Evolutionary conservation across 495 filamentous ascomycete species (phyloP).

Genomic region (Tetracladium setigerum): DNA sequence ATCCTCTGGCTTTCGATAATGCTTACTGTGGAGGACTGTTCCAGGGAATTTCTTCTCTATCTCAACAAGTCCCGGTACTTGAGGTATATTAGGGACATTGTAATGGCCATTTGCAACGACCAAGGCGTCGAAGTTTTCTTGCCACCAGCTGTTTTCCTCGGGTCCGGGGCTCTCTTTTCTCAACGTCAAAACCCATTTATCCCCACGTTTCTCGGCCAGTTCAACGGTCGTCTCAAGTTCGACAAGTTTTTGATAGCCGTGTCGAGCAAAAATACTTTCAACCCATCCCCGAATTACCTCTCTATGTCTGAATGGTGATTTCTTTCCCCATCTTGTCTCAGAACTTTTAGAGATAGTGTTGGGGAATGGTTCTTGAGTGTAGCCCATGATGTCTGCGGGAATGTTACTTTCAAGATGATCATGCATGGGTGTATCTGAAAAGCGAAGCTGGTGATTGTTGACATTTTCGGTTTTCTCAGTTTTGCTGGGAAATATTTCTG

Average conservation of each 20-base stretch:
- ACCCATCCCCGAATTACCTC: slow-evolving; percentile 24
- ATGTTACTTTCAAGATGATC: slow-evolving; percentile 34
- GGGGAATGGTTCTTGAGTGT: slow-evolving; percentile 30
- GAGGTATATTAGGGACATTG: slow-evolving; percentile 59
- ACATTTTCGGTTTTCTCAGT: slow-evolving; percentile 32
- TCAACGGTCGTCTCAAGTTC: slow-evolving; percentile 31
- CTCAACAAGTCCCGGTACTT: slow-evolving; percentile 43
- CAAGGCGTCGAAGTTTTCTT: slow-evolving; percentile 62
- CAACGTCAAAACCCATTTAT: slow-evolving; percentile 29
- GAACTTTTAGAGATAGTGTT: slow-evolving; percentile 16
- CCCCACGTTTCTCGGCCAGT: slow-evolving; percentile 20
- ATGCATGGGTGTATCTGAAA: slow-evolving; percentile 34
- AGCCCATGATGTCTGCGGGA: slow-evolving; percentile 26
- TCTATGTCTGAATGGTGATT: slow-evolving; percentile 26
- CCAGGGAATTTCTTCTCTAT: slow-evolving; percentile 53
- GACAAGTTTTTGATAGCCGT: slow-evolving; percentile 24
- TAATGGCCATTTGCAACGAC: slow-evolving; percentile 78
- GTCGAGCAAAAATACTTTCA: slow-evolving; percentile 16
- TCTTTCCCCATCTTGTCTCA: slow-evolving; percentile 19
- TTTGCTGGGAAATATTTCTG: neutral
- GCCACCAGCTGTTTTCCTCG: slow-evolving; percentile 35
- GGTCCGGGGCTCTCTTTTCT: slow-evolving; percentile 16
- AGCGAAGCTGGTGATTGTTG: slow-evolving; percentile 28
- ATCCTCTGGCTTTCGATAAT: slow-evolving; percentile 51
- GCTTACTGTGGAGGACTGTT: slow-evolving; percentile 68